These are phyloP conservation scores for Baudoinia panamericana DNA, from an alignment of 495 filamentous ascomycete species.

Conservation along the genomic window DNA sequence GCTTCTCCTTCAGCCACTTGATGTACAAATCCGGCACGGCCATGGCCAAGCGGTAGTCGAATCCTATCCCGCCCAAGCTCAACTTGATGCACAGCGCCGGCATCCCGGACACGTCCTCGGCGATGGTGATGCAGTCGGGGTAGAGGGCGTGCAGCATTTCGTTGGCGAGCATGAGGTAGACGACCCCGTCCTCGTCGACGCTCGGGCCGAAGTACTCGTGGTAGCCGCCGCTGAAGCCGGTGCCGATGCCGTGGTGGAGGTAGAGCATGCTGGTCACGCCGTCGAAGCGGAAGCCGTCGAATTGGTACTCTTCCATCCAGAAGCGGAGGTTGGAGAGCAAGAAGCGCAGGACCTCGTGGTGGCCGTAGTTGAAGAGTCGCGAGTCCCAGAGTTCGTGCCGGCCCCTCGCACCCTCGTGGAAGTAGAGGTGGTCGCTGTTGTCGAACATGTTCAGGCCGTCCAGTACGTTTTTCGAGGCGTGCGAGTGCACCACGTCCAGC, in stretches of 20 bases:
- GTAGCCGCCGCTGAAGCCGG: slow-evolving; percentile 94
- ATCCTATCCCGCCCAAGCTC: slow-evolving; percentile 78
- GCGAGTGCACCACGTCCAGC: slow-evolving; percentile 92
- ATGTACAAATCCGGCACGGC: slow-evolving; percentile 98
- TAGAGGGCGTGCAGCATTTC: slow-evolving; percentile 87
- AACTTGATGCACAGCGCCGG: slow-evolving; percentile 81
- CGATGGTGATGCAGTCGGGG: slow-evolving; percentile 76
- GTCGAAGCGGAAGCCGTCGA: slow-evolving; percentile 96
- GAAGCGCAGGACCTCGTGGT: slow-evolving; percentile 88
- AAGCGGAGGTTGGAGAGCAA: slow-evolving; percentile 89
- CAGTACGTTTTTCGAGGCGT: slow-evolving; percentile 90
- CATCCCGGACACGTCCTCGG: slow-evolving; percentile 97
- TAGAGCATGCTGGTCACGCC: slow-evolving; percentile 98
- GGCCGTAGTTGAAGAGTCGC: slow-evolving; percentile 90
- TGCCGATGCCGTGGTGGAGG: slow-evolving; percentile 90
- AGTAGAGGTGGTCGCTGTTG: slow-evolving; percentile 87
- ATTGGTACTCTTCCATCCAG: slow-evolving; percentile 97
- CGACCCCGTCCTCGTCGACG: slow-evolving; percentile 91
- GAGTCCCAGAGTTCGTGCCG: slow-evolving; percentile 91
- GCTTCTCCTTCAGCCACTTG: slow-evolving; percentile 88
- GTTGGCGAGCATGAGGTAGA: slow-evolving; percentile 93
- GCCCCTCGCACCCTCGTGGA: slow-evolving; percentile 74
- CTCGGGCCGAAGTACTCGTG: slow-evolving; percentile 90
- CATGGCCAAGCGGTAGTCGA: slow-evolving; percentile 97
- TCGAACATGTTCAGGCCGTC: slow-evolving; percentile 94